Evolutionary conservation across 1,139 yeast genomes (phyloP), one percentile per base, ranked within the genome.

Genomic region (Starmera stellimalicola): DNA sequence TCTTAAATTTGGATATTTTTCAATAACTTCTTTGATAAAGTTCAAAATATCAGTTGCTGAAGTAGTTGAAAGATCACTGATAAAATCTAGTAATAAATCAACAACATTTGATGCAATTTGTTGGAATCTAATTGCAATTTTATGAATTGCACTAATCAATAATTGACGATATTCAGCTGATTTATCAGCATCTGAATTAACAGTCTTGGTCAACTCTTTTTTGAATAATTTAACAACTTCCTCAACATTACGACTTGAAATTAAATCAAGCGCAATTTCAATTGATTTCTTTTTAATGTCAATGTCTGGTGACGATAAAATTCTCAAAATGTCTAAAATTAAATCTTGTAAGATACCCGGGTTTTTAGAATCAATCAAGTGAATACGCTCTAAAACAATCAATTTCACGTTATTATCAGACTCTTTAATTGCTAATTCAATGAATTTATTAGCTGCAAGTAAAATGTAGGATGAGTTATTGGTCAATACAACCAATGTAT

Each of bases 21-120:
- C 96, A 41, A 88, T 84, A 34, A 88, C 95, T 56, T 91, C 96
- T 55, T 91, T 91, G 44, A 88, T 82, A 58, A 91, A 91, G 12
- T 80, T 61, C 38, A 93, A 73, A 32, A 91, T 94, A 46, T 88
- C 97, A 41, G 79, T 72, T 7, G 97, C 95, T n/a, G 94, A 81
- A 32, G 76, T 58, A 11, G 93, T 76, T 54, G 82, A 80, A 54
- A 91, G 71, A 37, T 87, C 95, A 33, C 82, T 76, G 52, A 93
- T 71, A 45, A 88, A 82, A 44, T 85, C 97, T 47, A 93, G 68
- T 48, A 93, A 66, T 51, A 93, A 66, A 45, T 85, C 95, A 41
- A 88, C 93, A 20, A 91, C 96, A 51, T 75, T 77, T 17, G 93
- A 80, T 23, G 97, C 95, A 44, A 88, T 94, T 54, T 88, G 95